phyloP scores from a whole-genome alignment of 257 asterid genomes.

The Eustoma russellianum region DNA sequence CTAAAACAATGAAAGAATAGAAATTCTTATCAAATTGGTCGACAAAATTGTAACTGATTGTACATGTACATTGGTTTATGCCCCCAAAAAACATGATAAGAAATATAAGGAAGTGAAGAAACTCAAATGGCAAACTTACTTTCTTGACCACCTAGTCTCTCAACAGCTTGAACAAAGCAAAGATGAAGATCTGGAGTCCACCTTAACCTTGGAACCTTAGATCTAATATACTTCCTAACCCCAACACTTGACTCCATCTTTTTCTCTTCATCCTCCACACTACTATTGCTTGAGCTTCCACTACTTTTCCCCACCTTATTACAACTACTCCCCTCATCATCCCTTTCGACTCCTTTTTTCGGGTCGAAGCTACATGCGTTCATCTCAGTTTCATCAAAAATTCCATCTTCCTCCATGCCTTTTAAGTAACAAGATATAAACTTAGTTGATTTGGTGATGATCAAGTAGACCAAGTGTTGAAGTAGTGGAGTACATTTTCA shows the following conservation, averaged over 20 bases:
- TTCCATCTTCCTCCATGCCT: constrained; percentile 9
- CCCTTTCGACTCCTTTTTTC: background rate
- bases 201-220: constrained; percentile 27
- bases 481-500: background rate
- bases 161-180: constrained; percentile 24
- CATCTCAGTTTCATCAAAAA: background rate
- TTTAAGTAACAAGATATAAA: background rate
- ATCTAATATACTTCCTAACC: constrained; percentile 24
- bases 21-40: background rate
- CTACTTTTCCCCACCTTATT: constrained; percentile 2
- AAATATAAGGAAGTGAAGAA: too few relatives aligned
- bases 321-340: constrained; percentile 1
- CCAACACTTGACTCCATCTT: constrained; percentile 5
- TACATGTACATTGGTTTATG: too few relatives aligned
- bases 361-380: background rate
- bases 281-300: constrained; percentile 15
- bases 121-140: constrained; percentile 11
- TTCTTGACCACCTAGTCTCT: constrained; percentile 28
- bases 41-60: too few relatives aligned
- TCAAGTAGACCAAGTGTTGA: constrained; percentile 1
- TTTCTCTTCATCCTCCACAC: constrained; percentile 10
- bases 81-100: background rate
- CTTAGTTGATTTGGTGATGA: background rate
- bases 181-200: constrained; percentile 32
- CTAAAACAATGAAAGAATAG: too few relatives aligned